phyloP scores from a whole-genome alignment of 2,329 filamentous ascomycete species.

The Talaromyces sp. region DNA sequence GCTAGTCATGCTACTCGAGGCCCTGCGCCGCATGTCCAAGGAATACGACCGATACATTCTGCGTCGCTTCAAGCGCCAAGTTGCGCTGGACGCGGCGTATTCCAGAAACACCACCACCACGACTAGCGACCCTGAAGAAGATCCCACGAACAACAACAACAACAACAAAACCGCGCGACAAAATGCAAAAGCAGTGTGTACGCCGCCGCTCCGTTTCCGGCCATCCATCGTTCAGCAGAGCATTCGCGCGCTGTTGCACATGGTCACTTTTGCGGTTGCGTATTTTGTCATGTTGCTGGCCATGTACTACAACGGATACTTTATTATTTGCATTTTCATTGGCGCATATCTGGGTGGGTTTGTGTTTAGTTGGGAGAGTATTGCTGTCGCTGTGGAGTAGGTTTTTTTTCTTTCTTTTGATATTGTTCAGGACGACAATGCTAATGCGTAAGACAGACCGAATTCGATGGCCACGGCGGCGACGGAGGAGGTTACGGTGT shows the following conservation, averaged over 20 bases:
- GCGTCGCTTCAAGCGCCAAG: slow-evolving; percentile 34
- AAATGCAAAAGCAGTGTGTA: neutral
- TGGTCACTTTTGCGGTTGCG: slow-evolving; percentile 67
- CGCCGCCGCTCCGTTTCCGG: slow-evolving; percentile 24
- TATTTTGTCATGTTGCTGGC: slow-evolving; percentile 72
- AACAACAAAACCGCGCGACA: neutral
- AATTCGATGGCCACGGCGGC: slow-evolving; percentile 2
- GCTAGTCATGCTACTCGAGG: slow-evolving; percentile 69
- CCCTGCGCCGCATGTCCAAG: slow-evolving; percentile 64
- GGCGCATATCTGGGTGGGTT: slow-evolving; percentile 70
- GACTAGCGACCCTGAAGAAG: neutral
- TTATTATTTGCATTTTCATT: slow-evolving; percentile 77
- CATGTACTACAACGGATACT: slow-evolving; percentile 66
- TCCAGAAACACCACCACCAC: neutral
- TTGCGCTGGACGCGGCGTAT: slow-evolving; percentile 8
- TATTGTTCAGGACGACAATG: neutral
- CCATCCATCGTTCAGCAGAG: slow-evolving; percentile 63
- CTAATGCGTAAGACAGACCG: neutral
- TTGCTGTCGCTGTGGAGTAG: slow-evolving; percentile 9
- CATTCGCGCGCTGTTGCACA: slow-evolving; percentile 63
- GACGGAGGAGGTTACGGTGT: slow-evolving; percentile 11
- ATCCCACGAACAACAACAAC: neutral
- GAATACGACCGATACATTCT: slow-evolving; percentile 69
- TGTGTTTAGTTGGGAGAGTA: slow-evolving; percentile 65
- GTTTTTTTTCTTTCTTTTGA: neutral